Percentiles rank a stretch among this genome's conserved stretches.
Conservation (phyloP, 2,329 filamentous ascomycete genomes). For the Diaporthe velutina region DNA sequence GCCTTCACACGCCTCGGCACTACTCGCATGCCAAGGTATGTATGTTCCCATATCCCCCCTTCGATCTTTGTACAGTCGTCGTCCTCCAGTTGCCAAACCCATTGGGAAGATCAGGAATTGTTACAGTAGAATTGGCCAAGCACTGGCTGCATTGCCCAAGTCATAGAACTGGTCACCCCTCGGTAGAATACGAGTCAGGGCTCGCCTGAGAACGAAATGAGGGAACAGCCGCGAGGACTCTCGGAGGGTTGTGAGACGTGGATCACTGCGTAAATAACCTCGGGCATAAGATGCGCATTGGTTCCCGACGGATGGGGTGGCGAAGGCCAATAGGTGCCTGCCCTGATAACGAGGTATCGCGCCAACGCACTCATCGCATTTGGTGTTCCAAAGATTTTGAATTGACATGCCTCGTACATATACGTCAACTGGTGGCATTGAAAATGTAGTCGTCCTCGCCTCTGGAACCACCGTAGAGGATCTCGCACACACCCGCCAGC, state of each 20-base stretch:
- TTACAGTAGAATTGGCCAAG: neutral
- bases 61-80: neutral
- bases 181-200: neutral
- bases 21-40: neutral
- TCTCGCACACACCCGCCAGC: slow-evolving; percentile 92
- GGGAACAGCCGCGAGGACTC: neutral
- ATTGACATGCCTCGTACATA: neutral
- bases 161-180: too few species aligned
- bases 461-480: slow-evolving; percentile 80
- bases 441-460: slow-evolving; percentile 34
- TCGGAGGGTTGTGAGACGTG: too few species aligned
- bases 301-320: neutral
- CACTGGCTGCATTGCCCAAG: neutral
- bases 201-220: neutral
- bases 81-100: neutral
- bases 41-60: neutral
- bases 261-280: neutral
- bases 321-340: neutral
- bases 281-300: neutral
- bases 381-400: neutral
- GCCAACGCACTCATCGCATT: neutral
- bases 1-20: neutral
- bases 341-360: neutral
- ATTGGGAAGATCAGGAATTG: neutral
- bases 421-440: neutral